phyloP scores from a whole-genome alignment of 2,329 filamentous ascomycete genomes.

The Fusarium sp. region DNA sequence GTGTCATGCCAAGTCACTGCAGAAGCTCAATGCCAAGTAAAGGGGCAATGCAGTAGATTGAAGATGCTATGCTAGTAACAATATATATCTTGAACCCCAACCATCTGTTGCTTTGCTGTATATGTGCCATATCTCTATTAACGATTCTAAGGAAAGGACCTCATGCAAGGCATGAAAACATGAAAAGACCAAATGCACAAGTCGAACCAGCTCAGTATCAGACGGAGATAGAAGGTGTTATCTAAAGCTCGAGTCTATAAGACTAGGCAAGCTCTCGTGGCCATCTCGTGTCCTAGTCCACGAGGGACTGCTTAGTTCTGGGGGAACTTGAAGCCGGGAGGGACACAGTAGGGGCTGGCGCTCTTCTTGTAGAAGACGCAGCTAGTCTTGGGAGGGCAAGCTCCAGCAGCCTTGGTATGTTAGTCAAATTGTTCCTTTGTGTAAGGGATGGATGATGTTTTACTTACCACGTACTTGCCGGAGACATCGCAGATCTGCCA shows the following conservation, averaged over 20 bases:
- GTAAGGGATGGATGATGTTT: neutral
- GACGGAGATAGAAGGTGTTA: slow-evolving; percentile 2
- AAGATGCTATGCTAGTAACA: slow-evolving; percentile 30
- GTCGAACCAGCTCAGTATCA: neutral
- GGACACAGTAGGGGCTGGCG: slow-evolving; percentile 54
- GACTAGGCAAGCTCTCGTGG: neutral
- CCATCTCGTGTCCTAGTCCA: slow-evolving; percentile 10
- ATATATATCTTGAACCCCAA: slow-evolving; percentile 31
- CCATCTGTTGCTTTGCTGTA: neutral
- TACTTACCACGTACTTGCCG: slow-evolving; percentile 50
- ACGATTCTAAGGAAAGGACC: slow-evolving; percentile 40
- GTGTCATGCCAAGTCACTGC: accelerated
- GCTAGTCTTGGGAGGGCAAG: slow-evolving; percentile 51
- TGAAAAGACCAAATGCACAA: slow-evolving; percentile 23
- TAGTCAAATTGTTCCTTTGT: neutral
- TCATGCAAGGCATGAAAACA: slow-evolving; percentile 45
- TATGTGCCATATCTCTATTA: slow-evolving; percentile 31
- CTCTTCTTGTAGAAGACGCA: slow-evolving; percentile 52
- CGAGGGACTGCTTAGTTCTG: slow-evolving; percentile 22
- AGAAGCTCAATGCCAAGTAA: neutral
- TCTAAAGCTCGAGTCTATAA: neutral
- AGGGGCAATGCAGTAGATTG: slow-evolving; percentile 37
- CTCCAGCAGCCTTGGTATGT: slow-evolving; percentile 46
- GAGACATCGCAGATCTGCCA: slow-evolving; percentile 51
- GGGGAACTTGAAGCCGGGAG: slow-evolving; percentile 47